Evolutionary conservation across 2,329 filamentous ascomycete genomes (phyloP).

Genomic region (Sarocladiaceae sp.): DNA sequence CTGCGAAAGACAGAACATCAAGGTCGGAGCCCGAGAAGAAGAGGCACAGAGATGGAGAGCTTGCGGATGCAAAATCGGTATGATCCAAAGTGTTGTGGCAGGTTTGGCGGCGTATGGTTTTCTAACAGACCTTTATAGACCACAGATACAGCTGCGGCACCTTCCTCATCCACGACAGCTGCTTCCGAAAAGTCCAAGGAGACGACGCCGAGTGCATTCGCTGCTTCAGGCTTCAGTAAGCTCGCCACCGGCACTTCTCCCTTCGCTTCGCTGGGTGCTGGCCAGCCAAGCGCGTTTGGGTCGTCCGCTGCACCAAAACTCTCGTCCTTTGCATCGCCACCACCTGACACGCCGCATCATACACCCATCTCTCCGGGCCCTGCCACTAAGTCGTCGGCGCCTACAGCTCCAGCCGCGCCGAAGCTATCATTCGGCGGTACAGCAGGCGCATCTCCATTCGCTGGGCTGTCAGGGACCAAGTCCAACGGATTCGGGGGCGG

Average conservation of each 20-base stretch:
- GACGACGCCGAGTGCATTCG: conserved; percentile 58
- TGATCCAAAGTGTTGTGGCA: conserved; percentile 12
- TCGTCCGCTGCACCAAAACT: conserved; percentile 30
- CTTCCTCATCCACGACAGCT: conserved; percentile 12
- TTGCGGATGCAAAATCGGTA: conserved; percentile 27
- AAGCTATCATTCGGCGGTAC: conserved; percentile 44
- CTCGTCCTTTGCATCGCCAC: conserved; percentile 27
- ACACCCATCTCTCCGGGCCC: conserved; percentile 13
- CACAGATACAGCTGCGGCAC: conserved; percentile 14
- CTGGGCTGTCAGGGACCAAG: conserved; percentile 29
- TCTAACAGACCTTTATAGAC: neutral
- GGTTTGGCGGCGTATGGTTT: neutral
- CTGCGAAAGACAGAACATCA: conserved; percentile 41
- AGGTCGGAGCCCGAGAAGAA: conserved; percentile 58
- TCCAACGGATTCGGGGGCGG: conserved; percentile 42
- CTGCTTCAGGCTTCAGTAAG: conserved; percentile 61
- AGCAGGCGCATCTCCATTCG: conserved; percentile 40
- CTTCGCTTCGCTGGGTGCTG: conserved; percentile 48
- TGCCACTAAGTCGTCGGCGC: conserved; percentile 15
- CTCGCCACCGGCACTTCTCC: conserved; percentile 58
- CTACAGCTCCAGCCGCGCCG: conserved; percentile 26
- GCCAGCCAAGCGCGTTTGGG: conserved; percentile 45
- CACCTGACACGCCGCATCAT: conserved; percentile 12
- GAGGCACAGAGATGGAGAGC: conserved; percentile 49
- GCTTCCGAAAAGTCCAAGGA: conserved; percentile 21